phyloP scores from a whole-genome alignment of 75 land plant species.

The Picea glauca region DNA sequence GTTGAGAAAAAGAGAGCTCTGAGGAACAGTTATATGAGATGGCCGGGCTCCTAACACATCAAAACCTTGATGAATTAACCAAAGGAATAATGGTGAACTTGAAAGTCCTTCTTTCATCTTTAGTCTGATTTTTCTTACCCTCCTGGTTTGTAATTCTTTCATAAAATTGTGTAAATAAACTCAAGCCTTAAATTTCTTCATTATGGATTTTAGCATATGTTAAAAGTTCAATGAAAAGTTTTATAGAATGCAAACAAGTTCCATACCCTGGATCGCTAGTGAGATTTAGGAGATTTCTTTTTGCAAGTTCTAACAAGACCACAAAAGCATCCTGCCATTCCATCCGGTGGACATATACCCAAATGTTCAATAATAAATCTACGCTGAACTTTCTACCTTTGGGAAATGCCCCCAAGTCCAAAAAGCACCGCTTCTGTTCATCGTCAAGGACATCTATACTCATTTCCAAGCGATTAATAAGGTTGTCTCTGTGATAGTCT shows the following conservation, averaged over 20 bases:
- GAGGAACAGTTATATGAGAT: conserved; percentile 22
- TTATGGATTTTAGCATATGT: too few relatives aligned
- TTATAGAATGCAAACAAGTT: not conserved
- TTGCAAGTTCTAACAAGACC: conserved; percentile 43
- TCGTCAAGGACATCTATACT: conserved; percentile 30
- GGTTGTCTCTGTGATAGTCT: conserved; percentile 38
- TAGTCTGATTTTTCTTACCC: too few relatives aligned
- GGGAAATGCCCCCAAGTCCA: conserved; percentile 59
- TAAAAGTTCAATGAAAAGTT: not conserved
- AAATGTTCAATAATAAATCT: conserved; percentile 48
- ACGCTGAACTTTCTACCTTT: conserved; percentile 54
- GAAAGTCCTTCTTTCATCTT: too few relatives aligned
- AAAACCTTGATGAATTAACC: too few relatives aligned
- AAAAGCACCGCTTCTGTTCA: conserved; percentile 43
- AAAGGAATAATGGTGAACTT: too few relatives aligned
- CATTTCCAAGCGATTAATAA: conserved; percentile 41
- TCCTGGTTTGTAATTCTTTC: too few relatives aligned
- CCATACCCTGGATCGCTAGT: not conserved
- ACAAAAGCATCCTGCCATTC: conserved; percentile 53
- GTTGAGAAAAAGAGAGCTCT: conserved; percentile 51
- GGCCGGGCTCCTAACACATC: not conserved
- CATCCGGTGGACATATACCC: conserved; percentile 48
- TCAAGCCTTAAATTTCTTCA: not conserved
- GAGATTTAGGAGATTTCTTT: conserved; percentile 46
- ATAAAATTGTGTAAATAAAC: too few relatives aligned